A percentile compares a stretch with the other conserved stretches of the same genome.
phyloP scores from a whole-genome alignment of 352 stramenopile species.

The Phytophthora pisi region DNA sequence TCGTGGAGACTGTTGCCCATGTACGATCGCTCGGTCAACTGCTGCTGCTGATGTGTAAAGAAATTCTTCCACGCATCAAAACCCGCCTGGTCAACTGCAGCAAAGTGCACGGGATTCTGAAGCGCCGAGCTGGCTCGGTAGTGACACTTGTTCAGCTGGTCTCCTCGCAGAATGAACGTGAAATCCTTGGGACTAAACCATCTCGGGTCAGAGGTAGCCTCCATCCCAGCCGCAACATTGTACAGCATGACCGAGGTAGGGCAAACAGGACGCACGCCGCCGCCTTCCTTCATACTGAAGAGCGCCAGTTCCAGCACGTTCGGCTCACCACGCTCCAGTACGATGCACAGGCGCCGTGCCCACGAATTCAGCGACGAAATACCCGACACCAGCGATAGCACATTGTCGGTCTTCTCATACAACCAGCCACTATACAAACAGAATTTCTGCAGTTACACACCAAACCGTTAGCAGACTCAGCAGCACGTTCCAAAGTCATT shows the following conservation, averaged over 20 bases:
- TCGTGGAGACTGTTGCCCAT: constrained; percentile 5
- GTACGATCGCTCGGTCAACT: constrained; percentile 15
- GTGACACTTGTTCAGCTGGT: constrained; percentile 39
- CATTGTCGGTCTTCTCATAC: constrained; percentile 68
- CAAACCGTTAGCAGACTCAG: constrained; percentile 8
- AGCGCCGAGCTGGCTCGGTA: constrained; percentile 37
- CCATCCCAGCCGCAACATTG: constrained; percentile 55
- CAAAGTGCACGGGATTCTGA: constrained; percentile 60
- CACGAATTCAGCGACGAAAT: constrained; percentile 71
- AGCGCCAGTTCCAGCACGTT: constrained; percentile 76
- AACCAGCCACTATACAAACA: constrained; percentile 69
- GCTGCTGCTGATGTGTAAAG: constrained; percentile 61
- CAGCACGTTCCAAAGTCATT: not conserved
- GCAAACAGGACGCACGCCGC: constrained; percentile 50
- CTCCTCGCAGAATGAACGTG: constrained; percentile 57
- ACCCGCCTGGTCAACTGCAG: constrained; percentile 47
- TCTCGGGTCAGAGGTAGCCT: constrained; percentile 50
- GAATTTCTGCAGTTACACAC: constrained; percentile 40
- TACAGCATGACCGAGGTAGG: constrained; percentile 68
- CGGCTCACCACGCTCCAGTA: constrained; percentile 63
- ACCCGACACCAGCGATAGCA: constrained; percentile 62
- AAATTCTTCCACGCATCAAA: constrained; percentile 69
- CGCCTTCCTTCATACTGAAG: constrained; percentile 57
- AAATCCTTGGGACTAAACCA: constrained; percentile 80
- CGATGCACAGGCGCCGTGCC: constrained; percentile 69